Evolutionary conservation across 2,329 filamentous ascomycete genomes (phyloP).

Genomic region (Talaromyces piceae): DNA sequence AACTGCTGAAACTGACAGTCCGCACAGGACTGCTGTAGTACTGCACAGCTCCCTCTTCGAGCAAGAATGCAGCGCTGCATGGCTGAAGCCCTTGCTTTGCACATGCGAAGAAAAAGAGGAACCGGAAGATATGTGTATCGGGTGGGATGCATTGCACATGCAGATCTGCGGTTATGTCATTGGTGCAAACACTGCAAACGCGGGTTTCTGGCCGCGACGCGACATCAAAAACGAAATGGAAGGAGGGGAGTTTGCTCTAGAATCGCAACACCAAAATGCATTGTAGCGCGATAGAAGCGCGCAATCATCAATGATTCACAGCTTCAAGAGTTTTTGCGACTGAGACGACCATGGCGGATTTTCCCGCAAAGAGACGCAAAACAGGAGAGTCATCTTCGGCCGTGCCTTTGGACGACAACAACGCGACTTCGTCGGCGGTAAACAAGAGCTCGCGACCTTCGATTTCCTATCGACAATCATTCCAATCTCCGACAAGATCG

Average conservation of each 20-base stretch:
- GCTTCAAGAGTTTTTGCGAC: no score
- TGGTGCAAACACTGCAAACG: constrained; percentile 33
- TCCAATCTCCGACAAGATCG: constrained; percentile 59
- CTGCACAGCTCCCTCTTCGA: neutral
- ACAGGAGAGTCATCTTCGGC: constrained; percentile 48
- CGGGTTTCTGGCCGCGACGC: neutral
- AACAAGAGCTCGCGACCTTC: constrained; percentile 17
- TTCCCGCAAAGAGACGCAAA: constrained; percentile 58
- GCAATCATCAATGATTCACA: no score
- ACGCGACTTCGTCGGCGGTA: constrained; percentile 22
- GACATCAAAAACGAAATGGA: neutral
- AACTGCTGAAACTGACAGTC: neutral
- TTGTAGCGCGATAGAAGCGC: neutral
- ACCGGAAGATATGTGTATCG: neutral
- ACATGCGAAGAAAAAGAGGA: neutral
- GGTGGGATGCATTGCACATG: no score
- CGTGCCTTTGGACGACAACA: constrained; percentile 34
- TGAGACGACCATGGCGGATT: constrained; percentile 44
- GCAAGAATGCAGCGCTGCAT: neutral
- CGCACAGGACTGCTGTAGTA: neutral
- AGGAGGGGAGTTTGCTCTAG: neutral
- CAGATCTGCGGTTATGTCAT: constrained; percentile 32
- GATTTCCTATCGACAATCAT: constrained; percentile 45
- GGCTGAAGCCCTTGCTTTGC: neutral
- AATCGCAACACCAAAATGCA: neutral